Conservation (phyloP, 2,329 filamentous ascomycete species). For the Aspergillus persii region DNA sequence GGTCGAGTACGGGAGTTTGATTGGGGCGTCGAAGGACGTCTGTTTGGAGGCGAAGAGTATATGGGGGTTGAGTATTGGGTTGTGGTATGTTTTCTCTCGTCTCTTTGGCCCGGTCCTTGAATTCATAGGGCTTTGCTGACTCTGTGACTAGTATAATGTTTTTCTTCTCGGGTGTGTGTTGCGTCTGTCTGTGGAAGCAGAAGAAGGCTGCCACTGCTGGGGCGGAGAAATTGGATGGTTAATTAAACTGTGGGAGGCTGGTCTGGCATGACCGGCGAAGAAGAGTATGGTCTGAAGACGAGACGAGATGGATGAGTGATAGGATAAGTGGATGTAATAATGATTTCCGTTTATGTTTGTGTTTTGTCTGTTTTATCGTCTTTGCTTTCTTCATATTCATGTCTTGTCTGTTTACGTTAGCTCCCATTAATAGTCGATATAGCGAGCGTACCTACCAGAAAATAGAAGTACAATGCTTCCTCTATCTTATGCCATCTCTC, state of each 20-base stretch:
- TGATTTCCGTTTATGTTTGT: too few relatives aligned
- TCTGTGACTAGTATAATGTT: slow-evolving; percentile 57
- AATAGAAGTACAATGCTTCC: too few relatives aligned
- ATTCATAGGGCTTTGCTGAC: not conserved
- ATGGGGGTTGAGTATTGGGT: slow-evolving; percentile 79
- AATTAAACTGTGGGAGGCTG: not conserved
- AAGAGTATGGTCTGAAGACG: too few relatives aligned
- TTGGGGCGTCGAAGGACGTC: slow-evolving; percentile 60
- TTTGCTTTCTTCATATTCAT: too few relatives aligned
- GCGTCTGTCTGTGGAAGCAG: slow-evolving; percentile 62
- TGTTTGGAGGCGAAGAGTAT: slow-evolving; percentile 84
- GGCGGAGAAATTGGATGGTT: slow-evolving; percentile 19
- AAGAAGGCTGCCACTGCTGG: slow-evolving; percentile 43
- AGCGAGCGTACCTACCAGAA: too few relatives aligned
- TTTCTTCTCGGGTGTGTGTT: slow-evolving; percentile 60
- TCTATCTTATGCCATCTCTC: too few relatives aligned
- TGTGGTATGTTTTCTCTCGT: slow-evolving; percentile 54
- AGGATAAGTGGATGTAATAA: too few relatives aligned
- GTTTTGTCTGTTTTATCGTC: too few relatives aligned
- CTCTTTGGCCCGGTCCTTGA: not conserved
- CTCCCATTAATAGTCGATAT: too few relatives aligned
- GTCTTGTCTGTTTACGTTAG: too few relatives aligned
- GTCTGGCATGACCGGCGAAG: too few relatives aligned
- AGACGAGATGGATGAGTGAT: too few relatives aligned
- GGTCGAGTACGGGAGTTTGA: slow-evolving; percentile 54